A percentile compares a stretch with the other conserved stretches of the same genome.
Conservation (phyloP, 257 asterid genomes). For the Catharanthus roseus region DNA sequence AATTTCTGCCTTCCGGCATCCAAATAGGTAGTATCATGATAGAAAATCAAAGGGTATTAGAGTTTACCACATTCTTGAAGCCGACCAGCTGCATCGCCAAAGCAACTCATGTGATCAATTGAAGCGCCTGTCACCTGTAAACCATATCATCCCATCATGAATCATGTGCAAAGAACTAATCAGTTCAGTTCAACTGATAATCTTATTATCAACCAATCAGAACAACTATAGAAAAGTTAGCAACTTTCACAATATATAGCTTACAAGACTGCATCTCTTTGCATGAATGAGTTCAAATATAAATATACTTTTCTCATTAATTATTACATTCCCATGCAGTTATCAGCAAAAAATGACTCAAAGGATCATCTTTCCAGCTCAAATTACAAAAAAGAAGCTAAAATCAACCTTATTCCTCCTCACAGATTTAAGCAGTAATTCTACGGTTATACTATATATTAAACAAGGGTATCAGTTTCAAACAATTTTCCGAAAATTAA, state of each 20-base stretch:
- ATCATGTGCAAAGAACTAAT: not conserved
- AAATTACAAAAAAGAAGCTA: not conserved
- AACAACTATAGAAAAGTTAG: not conserved
- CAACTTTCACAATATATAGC: not conserved
- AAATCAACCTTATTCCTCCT: not conserved
- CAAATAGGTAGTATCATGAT: no score
- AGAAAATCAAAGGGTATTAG: not conserved
- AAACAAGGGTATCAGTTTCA: no score
- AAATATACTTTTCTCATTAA: not conserved
- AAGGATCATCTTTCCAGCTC: not conserved
- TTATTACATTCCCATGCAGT: not conserved
- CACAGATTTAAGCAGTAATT: not conserved
- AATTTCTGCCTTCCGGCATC: no score
- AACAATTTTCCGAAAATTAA: not conserved
- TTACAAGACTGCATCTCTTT: not conserved
- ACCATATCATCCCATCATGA: constrained; percentile 18
- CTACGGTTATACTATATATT: not conserved
- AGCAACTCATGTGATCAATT: constrained; percentile 86
- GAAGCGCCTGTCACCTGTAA: constrained; percentile 72
- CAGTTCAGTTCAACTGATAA: not conserved
- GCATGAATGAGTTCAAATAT: not conserved
- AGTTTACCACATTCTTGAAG: constrained; percentile 82
- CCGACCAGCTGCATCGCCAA: constrained; percentile 84
- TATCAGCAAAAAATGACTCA: not conserved
- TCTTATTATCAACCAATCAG: not conserved